Base-by-base conservation (phyloP, 2,329 filamentous ascomycete genomes). In the Penicillium occitanis region DNA sequence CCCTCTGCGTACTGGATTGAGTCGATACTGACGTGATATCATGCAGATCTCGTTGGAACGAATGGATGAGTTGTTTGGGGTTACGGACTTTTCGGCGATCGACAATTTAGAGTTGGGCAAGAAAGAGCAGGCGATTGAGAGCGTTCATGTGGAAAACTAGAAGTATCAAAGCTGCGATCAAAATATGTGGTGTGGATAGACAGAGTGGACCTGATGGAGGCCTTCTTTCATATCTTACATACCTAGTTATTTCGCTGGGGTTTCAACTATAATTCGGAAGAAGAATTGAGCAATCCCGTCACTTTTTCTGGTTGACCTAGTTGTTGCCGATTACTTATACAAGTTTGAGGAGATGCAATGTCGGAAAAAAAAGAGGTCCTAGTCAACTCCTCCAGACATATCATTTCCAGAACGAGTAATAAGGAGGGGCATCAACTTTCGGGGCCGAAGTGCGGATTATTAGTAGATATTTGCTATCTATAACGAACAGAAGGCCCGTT, bases 41-140 rank as follows among this genome's bases (percentile, higher is more conserved):
- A 7, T 1, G 6, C 19, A 57, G 53, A 57, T 73, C 40, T 82
- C 81, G 50, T 80, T 90, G 66, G 87, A 90, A 76, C 85, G 84
- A 75, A 89, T 89, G 87, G 86, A 89, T 72, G 86, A 88, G 71
- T 79, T 90, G n/a, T 90, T 90, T 73, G 87, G 53, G 5, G 53
- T 57, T 25, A 19, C 53, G 10, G 53, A 57, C 53, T 57, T 57
- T 14, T 65, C 60, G 19, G 63, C 53, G 3, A 57, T 57, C 14
- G 53, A 57, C 25, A 57, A 57, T 17, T 17, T 57, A n/a, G 53
- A 57, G 33, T 8, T 57, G 33, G 53, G 53, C 19, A 57, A 57
- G 53, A 57, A 57, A 30, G 53, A 57, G 19, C 17, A 37, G 8
- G 33, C 19, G 10, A 57, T 57, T 40, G 53, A 57, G 33, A 57